phyloP scores from a whole-genome alignment of 768 basidiomycete species.

The Lanmaoa rubissima region DNA sequence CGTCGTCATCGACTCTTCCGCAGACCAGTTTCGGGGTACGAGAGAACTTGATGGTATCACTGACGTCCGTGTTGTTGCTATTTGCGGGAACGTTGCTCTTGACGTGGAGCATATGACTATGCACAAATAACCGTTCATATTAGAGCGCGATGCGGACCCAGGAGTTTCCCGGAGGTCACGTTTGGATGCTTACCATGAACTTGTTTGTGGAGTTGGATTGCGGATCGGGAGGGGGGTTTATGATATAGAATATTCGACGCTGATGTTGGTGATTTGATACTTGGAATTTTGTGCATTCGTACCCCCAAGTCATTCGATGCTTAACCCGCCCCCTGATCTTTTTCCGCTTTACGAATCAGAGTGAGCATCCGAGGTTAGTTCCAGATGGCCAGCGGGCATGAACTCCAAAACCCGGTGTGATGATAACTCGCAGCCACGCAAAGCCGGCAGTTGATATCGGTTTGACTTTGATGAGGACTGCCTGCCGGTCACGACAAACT shows the following conservation, averaged over 20 bases:
- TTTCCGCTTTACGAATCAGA: no score
- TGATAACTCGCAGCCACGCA: not conserved
- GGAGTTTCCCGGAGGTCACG: not conserved
- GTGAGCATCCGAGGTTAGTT: no score
- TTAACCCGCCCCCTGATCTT: no score
- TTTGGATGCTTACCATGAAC: not conserved
- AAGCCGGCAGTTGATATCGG: constrained; percentile 5
- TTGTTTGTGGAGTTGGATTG: not conserved
- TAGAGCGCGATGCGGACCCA: not conserved
- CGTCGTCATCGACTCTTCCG: not conserved
- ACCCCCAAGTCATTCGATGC: no score
- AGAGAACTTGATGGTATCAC: not conserved
- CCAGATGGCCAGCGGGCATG: no score
- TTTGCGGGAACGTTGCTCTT: not conserved
- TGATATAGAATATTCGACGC: no score
- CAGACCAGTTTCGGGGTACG: not conserved
- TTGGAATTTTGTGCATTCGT: no score
- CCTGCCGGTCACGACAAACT: not conserved
- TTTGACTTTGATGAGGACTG: constrained; percentile 1
- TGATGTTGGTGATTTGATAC: no score
- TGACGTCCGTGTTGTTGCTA: not conserved
- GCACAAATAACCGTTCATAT: not conserved
- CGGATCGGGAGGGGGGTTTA: not conserved
- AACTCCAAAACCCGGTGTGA: no score
- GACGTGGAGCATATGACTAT: constrained; percentile 10